Evolutionary conservation across 345 rosid species (phyloP).

Genomic region (Brassica incana): DNA sequence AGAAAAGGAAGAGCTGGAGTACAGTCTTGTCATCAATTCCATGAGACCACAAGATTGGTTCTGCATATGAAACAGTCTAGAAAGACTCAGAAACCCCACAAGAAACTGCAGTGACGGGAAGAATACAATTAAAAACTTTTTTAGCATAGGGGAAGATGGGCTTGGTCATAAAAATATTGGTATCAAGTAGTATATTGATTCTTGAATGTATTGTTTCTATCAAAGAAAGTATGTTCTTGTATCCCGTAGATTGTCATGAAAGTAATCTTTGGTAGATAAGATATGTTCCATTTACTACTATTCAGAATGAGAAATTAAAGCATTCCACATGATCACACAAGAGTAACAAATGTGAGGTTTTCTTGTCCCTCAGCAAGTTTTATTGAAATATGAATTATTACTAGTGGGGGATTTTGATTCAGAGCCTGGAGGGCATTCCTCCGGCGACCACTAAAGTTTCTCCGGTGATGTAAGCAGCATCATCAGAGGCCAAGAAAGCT

Average conservation of each 20-base stretch:
- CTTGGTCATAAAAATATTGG: no score
- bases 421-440: conserved; percentile 75
- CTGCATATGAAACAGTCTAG: no score
- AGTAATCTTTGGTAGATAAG: not conserved
- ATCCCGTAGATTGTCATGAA: not conserved
- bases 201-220: not conserved
- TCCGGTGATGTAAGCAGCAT: conserved; percentile 71
- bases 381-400: not conserved
- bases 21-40: no score
- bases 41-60: no score
- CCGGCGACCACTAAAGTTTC: conserved; percentile 81
- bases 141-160: no score
- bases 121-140: no score
- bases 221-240: not conserved
- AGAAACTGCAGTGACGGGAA: no score
- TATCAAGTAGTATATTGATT: not conserved
- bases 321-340: not conserved
- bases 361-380: not conserved
- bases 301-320: not conserved
- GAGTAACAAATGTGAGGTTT: not conserved
- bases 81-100: no score
- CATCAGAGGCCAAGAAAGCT: conserved; percentile 79
- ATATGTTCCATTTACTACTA: not conserved
- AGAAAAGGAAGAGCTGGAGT: no score
- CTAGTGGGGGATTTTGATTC: conserved; percentile 6